Evolutionary conservation across 345 rosid genomes (phyloP).

Genomic region (Corchorus olitorius): DNA sequence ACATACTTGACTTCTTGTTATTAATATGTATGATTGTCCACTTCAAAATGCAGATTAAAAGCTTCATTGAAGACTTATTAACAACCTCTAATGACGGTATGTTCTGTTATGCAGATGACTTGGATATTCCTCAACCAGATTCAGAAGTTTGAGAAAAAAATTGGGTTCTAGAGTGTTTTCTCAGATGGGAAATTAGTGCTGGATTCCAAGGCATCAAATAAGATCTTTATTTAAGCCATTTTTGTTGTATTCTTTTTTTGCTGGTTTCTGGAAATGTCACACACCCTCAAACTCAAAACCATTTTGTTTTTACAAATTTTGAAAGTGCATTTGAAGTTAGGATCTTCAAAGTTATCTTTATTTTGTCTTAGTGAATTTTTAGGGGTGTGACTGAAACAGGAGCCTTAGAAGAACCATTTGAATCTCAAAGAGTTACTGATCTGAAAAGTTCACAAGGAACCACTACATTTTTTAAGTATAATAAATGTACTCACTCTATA

Average conservation of each 20-base stretch:
- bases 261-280: constrained; percentile 26
- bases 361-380: not conserved
- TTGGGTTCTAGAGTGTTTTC: constrained; percentile 48
- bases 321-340: constrained; percentile 30
- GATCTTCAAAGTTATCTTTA: constrained; percentile 1
- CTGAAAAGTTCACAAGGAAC: not conserved
- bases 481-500: constrained; percentile 27
- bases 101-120: constrained; percentile 71
- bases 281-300: constrained; percentile 16
- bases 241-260: constrained; percentile 29
- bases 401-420: constrained; percentile 8
- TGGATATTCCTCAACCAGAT: constrained; percentile 98
- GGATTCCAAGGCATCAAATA: constrained; percentile 24
- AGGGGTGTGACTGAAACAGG: constrained; percentile 24
- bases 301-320: constrained; percentile 24
- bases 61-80: not conserved
- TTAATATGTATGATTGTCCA: not conserved
- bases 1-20: not conserved
- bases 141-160: constrained; percentile 52
- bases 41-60: not conserved
- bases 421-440: constrained; percentile 9
- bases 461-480: not conserved
- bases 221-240: constrained; percentile 16
- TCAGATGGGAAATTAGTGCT: constrained; percentile 1
- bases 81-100: constrained; percentile 9